A percentile compares a stretch with the other conserved stretches of the same genome.
These are phyloP conservation scores for Cicer yamashitae DNA, from an alignment of 306 rosid genomes.

Conservation along the genomic window DNA sequence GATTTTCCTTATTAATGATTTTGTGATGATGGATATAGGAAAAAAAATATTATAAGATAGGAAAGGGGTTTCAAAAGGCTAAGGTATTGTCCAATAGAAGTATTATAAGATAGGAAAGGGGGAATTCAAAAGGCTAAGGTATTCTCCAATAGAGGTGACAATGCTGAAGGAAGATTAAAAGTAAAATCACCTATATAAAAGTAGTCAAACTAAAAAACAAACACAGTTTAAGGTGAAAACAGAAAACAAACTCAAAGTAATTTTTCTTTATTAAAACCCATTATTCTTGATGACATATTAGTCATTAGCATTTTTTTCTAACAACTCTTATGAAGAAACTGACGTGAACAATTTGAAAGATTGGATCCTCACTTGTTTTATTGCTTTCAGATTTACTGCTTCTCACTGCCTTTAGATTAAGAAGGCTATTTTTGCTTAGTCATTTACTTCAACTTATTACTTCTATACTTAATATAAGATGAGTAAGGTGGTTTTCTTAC, in stretches of 20 bases:
- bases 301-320: slow-evolving; percentile 17
- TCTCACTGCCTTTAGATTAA: slow-evolving; percentile 32
- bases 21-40: background rate
- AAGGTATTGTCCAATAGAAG: background rate
- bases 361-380: slow-evolving; percentile 9
- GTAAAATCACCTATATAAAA: slow-evolving; percentile 11
- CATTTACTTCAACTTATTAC: slow-evolving; percentile 14
- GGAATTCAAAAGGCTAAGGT: too few relatives aligned
- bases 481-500: slow-evolving; percentile 26
- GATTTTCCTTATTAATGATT: slow-evolving; percentile 15
- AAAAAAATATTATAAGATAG: slow-evolving; percentile 24
- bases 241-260: background rate
- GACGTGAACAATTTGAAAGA: slow-evolving; percentile 13
- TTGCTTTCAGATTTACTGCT: slow-evolving; percentile 29
- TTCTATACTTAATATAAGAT: slow-evolving; percentile 13
- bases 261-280: background rate
- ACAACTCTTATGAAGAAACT: slow-evolving; percentile 8
- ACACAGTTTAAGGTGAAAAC: slow-evolving; percentile 2
- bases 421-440: slow-evolving; percentile 15
- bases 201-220: slow-evolving; percentile 11
- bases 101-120: too few relatives aligned
- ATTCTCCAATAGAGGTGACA: background rate
- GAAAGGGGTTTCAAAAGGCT: background rate
- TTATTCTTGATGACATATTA: slow-evolving; percentile 22
- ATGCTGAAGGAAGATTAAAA: slow-evolving; percentile 19